Base-by-base conservation (phyloP, 345 rosid genomes). In the Eucalyptus melliodora region DNA sequence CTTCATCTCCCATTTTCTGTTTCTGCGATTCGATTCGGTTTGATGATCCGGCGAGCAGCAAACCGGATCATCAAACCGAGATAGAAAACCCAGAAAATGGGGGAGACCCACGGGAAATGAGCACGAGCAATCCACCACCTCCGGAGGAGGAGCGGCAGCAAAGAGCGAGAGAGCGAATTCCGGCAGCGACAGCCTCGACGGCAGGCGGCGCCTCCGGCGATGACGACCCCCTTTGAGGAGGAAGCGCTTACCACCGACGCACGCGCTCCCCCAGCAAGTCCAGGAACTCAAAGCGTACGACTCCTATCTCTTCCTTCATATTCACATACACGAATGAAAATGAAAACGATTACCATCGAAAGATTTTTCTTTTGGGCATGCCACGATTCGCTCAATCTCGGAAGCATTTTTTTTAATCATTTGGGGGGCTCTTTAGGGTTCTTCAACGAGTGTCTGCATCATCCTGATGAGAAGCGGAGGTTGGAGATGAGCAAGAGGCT, bases 161-260 rank as follows among this genome's bases (percentile, higher is more conserved):
- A 92, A 27, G 96, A 94, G 87, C 96, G 92, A 67, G 95, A 93
- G 82, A 91, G 99, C 91, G 96, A 98, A 98, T 98, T 27, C 99
- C 94, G 99, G 99, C 6, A 94, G 99, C 90, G 97, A 96, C 90
- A 97, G 97, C 93, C 92, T 98, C 88, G 99, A 94, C 83, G 99
- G 98, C 13, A 30, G 96, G 89, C 89, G 98, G 72, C 31, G 72
- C 53, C 47, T 45, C 47, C 47, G 99, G 99, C 55, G 99, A 98
- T 81, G 99, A 95, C n/a, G 15, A 94, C 5, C 99, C 96, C 98
- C 0, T 15, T 5, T 15, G 67, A 91, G 95, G 88, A 98, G 97
- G 93, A 98, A 98, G 91, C 92, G 99, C 91, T 96, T 95, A 9
- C 91, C 99, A 97, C 96, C 98, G 99, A 92, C 99, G 97, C 96